These are phyloP conservation scores for Hermanozyma aechmeae DNA, from an alignment of 805 yeast species.

Conservation along the genomic window DNA sequence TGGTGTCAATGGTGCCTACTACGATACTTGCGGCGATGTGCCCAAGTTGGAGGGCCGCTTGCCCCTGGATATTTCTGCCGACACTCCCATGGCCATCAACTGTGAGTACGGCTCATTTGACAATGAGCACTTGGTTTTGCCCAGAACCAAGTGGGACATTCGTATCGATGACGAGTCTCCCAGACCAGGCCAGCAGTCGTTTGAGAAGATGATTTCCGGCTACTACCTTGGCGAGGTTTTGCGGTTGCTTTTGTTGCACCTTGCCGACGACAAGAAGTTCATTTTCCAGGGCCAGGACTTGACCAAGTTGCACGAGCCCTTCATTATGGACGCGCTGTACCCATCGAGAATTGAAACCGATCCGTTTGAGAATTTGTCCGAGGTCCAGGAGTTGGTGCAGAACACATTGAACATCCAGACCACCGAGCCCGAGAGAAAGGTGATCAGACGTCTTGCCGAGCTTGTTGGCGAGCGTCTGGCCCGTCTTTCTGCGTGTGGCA, in stretches of 20 bases:
- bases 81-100: slow-evolving; percentile 87
- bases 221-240: slow-evolving; percentile 90
- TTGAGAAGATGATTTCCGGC: slow-evolving; percentile 97
- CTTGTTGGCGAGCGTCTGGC: slow-evolving; percentile 89
- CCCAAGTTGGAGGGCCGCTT: slow-evolving; percentile 74
- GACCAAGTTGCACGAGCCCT: slow-evolving; percentile 50
- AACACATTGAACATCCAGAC: slow-evolving; percentile 52
- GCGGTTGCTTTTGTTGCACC: slow-evolving; percentile 71
- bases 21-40: slow-evolving; percentile 61
- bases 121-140: slow-evolving; percentile 74
- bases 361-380: slow-evolving; percentile 74
- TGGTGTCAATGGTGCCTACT: slow-evolving; percentile 96
- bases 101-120: slow-evolving; percentile 98
- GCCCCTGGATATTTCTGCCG: slow-evolving; percentile 50
- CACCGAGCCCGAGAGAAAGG: slow-evolving; percentile 68
- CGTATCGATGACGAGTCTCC: slow-evolving; percentile 80
- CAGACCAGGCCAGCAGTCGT: slow-evolving; percentile 91
- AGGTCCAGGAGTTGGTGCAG: slow-evolving; percentile 60
- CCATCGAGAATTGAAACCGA: slow-evolving; percentile 85
- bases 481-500: slow-evolving; percentile 87
- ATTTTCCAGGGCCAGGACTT: slow-evolving; percentile 67
- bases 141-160: slow-evolving; percentile 83
- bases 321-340: slow-evolving; percentile 81
- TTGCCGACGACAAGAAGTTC: slow-evolving; percentile 47
- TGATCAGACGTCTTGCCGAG: slow-evolving; percentile 76